These are phyloP conservation scores for Cryoendolithus antarcticus DNA, from an alignment of 2,329 filamentous ascomycete genomes.

Conservation along the genomic window DNA sequence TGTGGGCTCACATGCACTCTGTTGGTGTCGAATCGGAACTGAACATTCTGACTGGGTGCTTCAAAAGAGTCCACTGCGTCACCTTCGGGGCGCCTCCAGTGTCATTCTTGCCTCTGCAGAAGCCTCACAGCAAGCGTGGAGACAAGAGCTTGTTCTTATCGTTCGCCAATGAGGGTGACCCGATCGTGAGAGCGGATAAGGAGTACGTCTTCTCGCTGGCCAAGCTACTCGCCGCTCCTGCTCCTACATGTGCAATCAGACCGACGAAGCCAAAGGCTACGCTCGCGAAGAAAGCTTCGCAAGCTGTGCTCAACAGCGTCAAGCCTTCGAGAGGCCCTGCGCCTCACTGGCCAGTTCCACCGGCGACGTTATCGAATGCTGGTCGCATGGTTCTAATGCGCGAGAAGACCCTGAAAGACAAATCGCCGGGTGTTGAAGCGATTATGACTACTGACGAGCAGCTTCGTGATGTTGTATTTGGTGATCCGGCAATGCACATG, in stretches of 20 bases:
- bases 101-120: slow-evolving; percentile 55
- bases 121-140: slow-evolving; percentile 34
- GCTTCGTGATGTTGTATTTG: slow-evolving; percentile 61
- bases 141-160: slow-evolving; percentile 62
- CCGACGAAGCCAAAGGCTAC: background rate
- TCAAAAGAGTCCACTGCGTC: slow-evolving; percentile 71
- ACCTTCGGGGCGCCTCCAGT: slow-evolving; percentile 78
- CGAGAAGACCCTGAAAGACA: slow-evolving; percentile 11
- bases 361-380: slow-evolving; percentile 55
- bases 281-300: slow-evolving; percentile 7
- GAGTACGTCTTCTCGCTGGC: slow-evolving; percentile 61
- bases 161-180: slow-evolving; percentile 80
- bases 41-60: slow-evolving; percentile 53
- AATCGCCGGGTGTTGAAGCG: slow-evolving; percentile 43
- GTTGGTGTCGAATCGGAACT: slow-evolving; percentile 54
- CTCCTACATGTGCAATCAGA: background rate
- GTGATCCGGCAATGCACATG: slow-evolving; percentile 66
- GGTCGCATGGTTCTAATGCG: slow-evolving; percentile 57
- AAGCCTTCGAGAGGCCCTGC: slow-evolving; percentile 8
- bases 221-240: slow-evolving; percentile 53
- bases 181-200: slow-evolving; percentile 64
- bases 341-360: slow-evolving; percentile 50
- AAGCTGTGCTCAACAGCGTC: slow-evolving; percentile 1
- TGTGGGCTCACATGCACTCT: slow-evolving; percentile 72
- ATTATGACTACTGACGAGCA: slow-evolving; percentile 56